Conservation (phyloP, 108 stramenopile species). For the Discostella pseudostelligera region DNA sequence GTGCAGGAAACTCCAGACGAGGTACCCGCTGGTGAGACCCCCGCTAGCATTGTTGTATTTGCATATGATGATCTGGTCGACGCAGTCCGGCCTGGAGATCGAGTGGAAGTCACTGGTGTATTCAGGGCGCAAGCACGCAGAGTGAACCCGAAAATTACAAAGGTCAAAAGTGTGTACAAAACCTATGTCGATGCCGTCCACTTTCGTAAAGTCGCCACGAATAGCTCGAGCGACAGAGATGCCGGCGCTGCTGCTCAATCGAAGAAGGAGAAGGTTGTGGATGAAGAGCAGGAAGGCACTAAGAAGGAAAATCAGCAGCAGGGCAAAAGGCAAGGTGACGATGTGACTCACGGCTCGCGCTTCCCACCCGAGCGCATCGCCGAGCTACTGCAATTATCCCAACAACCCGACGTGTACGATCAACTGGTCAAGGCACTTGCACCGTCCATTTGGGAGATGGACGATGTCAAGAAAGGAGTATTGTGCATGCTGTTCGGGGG, state of each 20-base stretch:
- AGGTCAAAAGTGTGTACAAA: conserved; percentile 90
- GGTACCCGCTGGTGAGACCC: conserved; percentile 98
- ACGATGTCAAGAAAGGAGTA: conserved; percentile 98
- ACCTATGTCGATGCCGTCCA: conserved; percentile 99
- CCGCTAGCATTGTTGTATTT: conserved; percentile 91
- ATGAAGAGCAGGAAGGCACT: conserved; percentile 16
- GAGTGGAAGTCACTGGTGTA: conserved; percentile 96
- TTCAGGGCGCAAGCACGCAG: conserved; percentile 93
- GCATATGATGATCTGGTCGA: conserved; percentile 98
- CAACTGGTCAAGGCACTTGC: conserved; percentile 83
- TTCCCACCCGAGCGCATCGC: conserved; percentile 63
- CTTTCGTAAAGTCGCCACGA: conserved; percentile 71
- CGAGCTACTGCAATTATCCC: conserved; percentile 71
- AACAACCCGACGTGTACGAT: conserved; percentile 83
- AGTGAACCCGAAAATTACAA: conserved; percentile 87
- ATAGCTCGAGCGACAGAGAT: conserved; percentile 14
- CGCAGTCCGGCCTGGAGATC: conserved; percentile 93
- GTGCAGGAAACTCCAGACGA: conserved; percentile 97
- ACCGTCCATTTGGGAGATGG: conserved; percentile 98
- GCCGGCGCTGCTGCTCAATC: conserved; percentile 25
- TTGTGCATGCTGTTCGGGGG: conserved; percentile 99
- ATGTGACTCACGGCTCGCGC: conserved; percentile 35
- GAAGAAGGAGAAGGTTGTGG: conserved; percentile 25
- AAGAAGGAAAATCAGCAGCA: conserved; percentile 19
- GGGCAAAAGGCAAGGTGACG: conserved; percentile 33